Percentiles rank a stretch among this genome's conserved stretches.
phyloP scores from a whole-genome alignment of 495 filamentous ascomycete genomes.

The Xylaria palmicola region DNA sequence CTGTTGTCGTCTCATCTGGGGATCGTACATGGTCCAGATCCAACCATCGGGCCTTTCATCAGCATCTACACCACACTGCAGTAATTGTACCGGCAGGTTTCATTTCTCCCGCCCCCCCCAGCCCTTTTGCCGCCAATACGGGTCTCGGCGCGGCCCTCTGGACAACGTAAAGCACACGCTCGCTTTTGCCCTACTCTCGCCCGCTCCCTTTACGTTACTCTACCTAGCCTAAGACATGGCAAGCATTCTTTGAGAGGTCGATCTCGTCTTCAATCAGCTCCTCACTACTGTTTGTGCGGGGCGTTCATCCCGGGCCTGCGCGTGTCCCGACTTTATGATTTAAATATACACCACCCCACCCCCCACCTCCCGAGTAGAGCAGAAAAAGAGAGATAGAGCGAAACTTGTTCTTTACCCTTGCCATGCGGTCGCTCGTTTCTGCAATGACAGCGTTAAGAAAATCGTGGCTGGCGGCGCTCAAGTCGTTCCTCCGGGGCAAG shows the following conservation, averaged over 20 bases:
- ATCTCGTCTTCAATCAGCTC: slow-evolving; percentile 6
- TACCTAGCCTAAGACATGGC: slow-evolving; percentile 29
- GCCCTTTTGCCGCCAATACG: slow-evolving; percentile 33
- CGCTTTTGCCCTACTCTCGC: slow-evolving; percentile 18
- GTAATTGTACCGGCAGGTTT: slow-evolving; percentile 32
- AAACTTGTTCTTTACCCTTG: slow-evolving; percentile 26
- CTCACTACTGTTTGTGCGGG: slow-evolving; percentile 2
- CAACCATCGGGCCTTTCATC: slow-evolving; percentile 27
- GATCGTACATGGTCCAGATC: slow-evolving; percentile 33
- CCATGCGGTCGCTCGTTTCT: slow-evolving; percentile 46
- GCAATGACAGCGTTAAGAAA: slow-evolving; percentile 48
- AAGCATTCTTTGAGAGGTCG: slow-evolving; percentile 20
- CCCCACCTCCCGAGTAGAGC: slow-evolving; percentile 9
- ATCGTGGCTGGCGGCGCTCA: slow-evolving; percentile 42
- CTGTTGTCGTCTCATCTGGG: slow-evolving; percentile 21
- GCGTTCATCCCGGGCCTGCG: slow-evolving; percentile 1
- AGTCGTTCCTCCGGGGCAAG: slow-evolving; percentile 51
- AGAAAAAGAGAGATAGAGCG: slow-evolving; percentile 9
- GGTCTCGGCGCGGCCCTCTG: slow-evolving; percentile 27
- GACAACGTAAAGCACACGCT: slow-evolving; percentile 24
- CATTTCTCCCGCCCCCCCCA: slow-evolving; percentile 33
- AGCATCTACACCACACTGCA: slow-evolving; percentile 11
- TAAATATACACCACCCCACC: slow-evolving; percentile 23
- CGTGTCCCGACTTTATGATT: slow-evolving; percentile 12
- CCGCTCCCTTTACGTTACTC: slow-evolving; percentile 13